These are phyloP conservation scores for Hymenoscyphus repandus DNA, from an alignment of 2,329 filamentous ascomycete genomes.

Conservation along the genomic window DNA sequence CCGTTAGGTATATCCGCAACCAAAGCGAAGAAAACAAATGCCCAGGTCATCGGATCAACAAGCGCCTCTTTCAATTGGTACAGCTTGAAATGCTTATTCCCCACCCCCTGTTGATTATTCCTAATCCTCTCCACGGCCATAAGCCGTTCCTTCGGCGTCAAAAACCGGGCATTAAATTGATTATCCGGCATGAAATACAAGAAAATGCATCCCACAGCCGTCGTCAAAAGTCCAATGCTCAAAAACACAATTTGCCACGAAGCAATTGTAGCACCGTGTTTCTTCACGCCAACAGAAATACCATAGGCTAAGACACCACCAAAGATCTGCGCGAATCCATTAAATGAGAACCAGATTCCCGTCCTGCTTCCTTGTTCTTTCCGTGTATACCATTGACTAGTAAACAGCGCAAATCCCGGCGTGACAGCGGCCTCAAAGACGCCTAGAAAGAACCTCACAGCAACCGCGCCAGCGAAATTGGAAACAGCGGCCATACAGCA, in stretches of 20 bases:
- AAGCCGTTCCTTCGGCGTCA: slow-evolving; percentile 38
- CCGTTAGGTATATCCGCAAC: slow-evolving; percentile 30
- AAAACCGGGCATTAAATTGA: slow-evolving; percentile 39
- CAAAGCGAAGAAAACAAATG: slow-evolving; percentile 41
- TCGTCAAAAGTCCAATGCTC: slow-evolving; percentile 41
- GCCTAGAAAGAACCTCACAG: slow-evolving; percentile 63
- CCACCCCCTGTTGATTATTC: slow-evolving; percentile 53
- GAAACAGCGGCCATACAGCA: slow-evolving; percentile 57
- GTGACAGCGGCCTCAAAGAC: slow-evolving; percentile 65
- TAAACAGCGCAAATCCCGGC: slow-evolving; percentile 63
- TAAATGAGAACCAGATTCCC: slow-evolving; percentile 65
- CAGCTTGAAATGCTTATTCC: slow-evolving; percentile 47
- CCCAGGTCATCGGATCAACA: slow-evolving; percentile 30
- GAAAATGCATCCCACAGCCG: slow-evolving; percentile 37
- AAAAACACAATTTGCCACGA: slow-evolving; percentile 57
- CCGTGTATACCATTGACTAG: slow-evolving; percentile 68
- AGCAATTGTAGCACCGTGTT: slow-evolving; percentile 44
- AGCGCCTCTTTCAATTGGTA: slow-evolving; percentile 47
- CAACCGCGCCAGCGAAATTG: slow-evolving; percentile 56
- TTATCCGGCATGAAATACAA: slow-evolving; percentile 39
- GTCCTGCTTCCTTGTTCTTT: slow-evolving; percentile 59
- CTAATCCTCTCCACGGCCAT: slow-evolving; percentile 43
- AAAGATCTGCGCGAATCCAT: slow-evolving; percentile 58
- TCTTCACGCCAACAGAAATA: slow-evolving; percentile 47
- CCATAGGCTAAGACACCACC: slow-evolving; percentile 60